Evolutionary conservation across 805 yeast genomes (phyloP), one percentile per base, ranked within the genome.

Genomic region (Ogataea nakhonphanomensis): DNA sequence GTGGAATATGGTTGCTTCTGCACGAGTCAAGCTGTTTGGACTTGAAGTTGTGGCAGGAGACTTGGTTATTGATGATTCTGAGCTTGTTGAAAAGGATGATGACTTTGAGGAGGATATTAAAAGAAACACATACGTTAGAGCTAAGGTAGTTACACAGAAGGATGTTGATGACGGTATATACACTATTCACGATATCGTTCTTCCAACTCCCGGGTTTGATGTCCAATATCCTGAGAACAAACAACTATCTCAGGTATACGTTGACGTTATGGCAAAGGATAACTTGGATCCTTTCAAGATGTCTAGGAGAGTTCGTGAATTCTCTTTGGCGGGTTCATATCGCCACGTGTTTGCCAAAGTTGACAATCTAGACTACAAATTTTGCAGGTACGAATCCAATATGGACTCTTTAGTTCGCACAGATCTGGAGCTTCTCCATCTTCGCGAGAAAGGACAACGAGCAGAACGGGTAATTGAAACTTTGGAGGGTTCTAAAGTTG

Each of bases 161-260:
- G 98, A 91, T 44, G 66, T 82, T 17, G 76, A 68, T 4, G 40
- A 67, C 2, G 76, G 76, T 0, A 74, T 71, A 39, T 85, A 72
- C 57, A 62, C 83, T 9, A 83, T 91, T 25, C 81, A 74, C 55
- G 98, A 93, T 61, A 72, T 93, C 22, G 95, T 95, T 3, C 69
- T 93, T 40, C 98, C 99, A n/a, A 78, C 95, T 0, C 99, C 99
- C 2, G 99, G 99, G 0, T 89, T 79, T 59, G 97, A 89, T 57
- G 78, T 93, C n/a, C 57, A 71, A 10, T 93, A 93, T 57, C 99
- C 99, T 6, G 66, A 73, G 8, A 84, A 87, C 54, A 71, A 70
- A 38, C 61, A 71, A 30, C 65, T 87, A 33, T 70, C 68, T 51
- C 70, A 78, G 29, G 75, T 77, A 1, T 90, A 90, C 57, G 74